phyloP scores from a whole-genome alignment of 306 rosid genomes.

The Cucumis sativus region Cucumber_9930_V3 NC_026657.2:30280501-30281000 shows the following conservation, averaged over 20 bases:
- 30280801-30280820: background rate
- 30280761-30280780: background rate
- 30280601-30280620: background rate
- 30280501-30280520: background rate
- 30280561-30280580: background rate
- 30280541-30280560: background rate
- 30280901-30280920: slow-evolving; percentile 21
- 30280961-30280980: slow-evolving; percentile 97
- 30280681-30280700: background rate
- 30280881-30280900: background rate
- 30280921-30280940: slow-evolving; percentile 97
- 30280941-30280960: slow-evolving; percentile 81
- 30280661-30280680: background rate
- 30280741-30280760: background rate
- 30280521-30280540: background rate
- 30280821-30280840: background rate
- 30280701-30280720: background rate
- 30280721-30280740: background rate
- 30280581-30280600: background rate
- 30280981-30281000: slow-evolving; percentile 86
- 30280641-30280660: background rate
- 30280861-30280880: background rate
- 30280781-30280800: background rate
- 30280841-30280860: background rate
- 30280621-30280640: background rate